Conservation (phyloP, 371 early-diverging fungal genomes). For the Gilbertella persicaria region DNA sequence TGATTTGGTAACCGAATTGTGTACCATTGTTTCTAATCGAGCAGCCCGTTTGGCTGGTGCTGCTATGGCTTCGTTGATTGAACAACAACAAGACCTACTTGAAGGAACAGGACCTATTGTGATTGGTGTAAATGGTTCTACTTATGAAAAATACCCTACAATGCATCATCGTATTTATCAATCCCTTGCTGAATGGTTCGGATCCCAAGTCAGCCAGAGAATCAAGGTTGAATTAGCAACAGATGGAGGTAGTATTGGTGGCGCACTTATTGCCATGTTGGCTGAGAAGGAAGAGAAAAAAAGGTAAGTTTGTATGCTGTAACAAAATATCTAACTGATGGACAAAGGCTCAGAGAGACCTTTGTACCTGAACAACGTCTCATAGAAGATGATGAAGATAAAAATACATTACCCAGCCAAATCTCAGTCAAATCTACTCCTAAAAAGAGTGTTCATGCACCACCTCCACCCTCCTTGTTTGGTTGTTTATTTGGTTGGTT, state of each 20-base stretch:
- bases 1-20: conserved; percentile 49
- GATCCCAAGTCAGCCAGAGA: conserved; percentile 21
- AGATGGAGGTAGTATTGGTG: conserved; percentile 51
- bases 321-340: too few species aligned
- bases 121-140: conserved; percentile 80
- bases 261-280: conserved; percentile 50
- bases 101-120: conserved; percentile 24
- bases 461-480: conserved; percentile 16
- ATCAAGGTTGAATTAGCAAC: conserved; percentile 41
- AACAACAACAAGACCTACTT: conserved; percentile 53
- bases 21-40: conserved; percentile 79
- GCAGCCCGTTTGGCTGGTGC: conserved; percentile 83
- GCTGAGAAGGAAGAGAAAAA: conserved; percentile 16
- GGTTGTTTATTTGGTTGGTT: conserved; percentile 26
- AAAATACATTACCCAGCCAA: not conserved
- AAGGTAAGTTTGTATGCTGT: not conserved
- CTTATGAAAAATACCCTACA: conserved; percentile 43
- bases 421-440: conserved; percentile 6
- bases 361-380: not conserved
- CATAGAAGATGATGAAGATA: not conserved
- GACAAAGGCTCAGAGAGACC: not conserved
- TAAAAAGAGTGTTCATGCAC: conserved; percentile 5
- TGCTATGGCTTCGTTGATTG: conserved; percentile 51
- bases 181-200: conserved; percentile 41
- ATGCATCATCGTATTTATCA: conserved; percentile 40